phyloP scores from a whole-genome alignment of 169 alveolate species.

The Cryptosporidium meleagridis region DNA sequence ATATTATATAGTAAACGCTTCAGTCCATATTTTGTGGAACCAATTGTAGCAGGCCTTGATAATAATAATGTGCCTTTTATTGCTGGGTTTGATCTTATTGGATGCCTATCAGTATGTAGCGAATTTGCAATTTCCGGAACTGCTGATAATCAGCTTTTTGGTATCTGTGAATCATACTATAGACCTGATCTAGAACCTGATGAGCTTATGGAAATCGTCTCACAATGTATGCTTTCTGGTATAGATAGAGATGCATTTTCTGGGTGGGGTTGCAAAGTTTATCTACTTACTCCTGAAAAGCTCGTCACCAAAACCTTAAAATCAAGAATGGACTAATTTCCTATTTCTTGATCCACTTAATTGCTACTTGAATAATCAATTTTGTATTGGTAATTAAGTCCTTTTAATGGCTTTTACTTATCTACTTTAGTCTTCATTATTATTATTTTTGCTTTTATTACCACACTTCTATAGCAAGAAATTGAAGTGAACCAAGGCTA shows the following conservation, averaged over 20 bases:
- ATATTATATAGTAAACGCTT: slow-evolving; percentile 90
- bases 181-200: slow-evolving; percentile 92
- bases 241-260: slow-evolving; percentile 95
- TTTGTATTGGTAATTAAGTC: not conserved
- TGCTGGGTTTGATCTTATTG: slow-evolving; percentile 91
- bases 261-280: slow-evolving; percentile 93
- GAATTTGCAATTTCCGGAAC: slow-evolving; percentile 96
- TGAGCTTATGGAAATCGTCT: slow-evolving; percentile 92
- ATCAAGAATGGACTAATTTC: slow-evolving; percentile 87
- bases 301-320: slow-evolving; percentile 85
- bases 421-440: too few species aligned
- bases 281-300: slow-evolving; percentile 84
- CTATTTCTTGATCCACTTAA: not conserved
- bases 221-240: slow-evolving; percentile 95
- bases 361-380: not conserved
- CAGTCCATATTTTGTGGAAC: slow-evolving; percentile 92
- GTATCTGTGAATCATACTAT: slow-evolving; percentile 95
- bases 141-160: slow-evolving; percentile 94
- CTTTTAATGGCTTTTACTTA: too few species aligned
- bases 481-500: not conserved
- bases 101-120: slow-evolving; percentile 86
- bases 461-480: too few species aligned
- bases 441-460: too few species aligned
- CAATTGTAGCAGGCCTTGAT: slow-evolving; percentile 93
- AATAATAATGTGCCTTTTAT: slow-evolving; percentile 86